Conservation (phyloP, 1,139 yeast genomes). For the Suzukiozyma palmioleophila region DNA sequence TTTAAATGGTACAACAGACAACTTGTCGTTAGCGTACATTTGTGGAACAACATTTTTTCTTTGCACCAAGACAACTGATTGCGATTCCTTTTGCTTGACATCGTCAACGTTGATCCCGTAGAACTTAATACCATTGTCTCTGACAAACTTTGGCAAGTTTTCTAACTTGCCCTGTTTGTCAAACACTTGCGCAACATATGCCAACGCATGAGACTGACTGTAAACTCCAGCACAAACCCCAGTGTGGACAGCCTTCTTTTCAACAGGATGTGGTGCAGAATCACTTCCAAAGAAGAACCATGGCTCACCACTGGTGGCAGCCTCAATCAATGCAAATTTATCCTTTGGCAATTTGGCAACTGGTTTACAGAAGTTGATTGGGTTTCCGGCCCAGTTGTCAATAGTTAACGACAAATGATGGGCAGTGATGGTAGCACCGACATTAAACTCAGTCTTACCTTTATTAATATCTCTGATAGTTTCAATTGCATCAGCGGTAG, state of each 20-base stretch:
- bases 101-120: conserved; percentile 50
- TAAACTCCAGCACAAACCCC: conserved; percentile 98
- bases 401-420: conserved; percentile 87
- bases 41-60: conserved; percentile 57
- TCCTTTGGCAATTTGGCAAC: conserved; percentile 93
- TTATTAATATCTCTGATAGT: conserved; percentile 68
- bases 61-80: conserved; percentile 38
- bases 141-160: conserved; percentile 67
- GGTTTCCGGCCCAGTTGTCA: conserved; percentile 96
- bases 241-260: conserved; percentile 66
- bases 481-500: conserved; percentile 83
- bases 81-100: not conserved
- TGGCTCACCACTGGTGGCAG: conserved; percentile 90
- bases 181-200: conserved; percentile 85
- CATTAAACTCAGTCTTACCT: conserved; percentile 44
- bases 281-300: conserved; percentile 96
- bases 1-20: conserved; percentile 80
- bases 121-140: conserved; percentile 66
- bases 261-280: conserved; percentile 92
- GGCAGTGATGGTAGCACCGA: conserved; percentile 93
- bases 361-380: conserved; percentile 93
- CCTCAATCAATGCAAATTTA: conserved; percentile 70
- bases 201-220: conserved; percentile 79
- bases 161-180: conserved; percentile 62
- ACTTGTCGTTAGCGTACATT: conserved; percentile 39